phyloP scores from a whole-genome alignment of 345 rosid species.

The Salix suchowensis region DNA sequence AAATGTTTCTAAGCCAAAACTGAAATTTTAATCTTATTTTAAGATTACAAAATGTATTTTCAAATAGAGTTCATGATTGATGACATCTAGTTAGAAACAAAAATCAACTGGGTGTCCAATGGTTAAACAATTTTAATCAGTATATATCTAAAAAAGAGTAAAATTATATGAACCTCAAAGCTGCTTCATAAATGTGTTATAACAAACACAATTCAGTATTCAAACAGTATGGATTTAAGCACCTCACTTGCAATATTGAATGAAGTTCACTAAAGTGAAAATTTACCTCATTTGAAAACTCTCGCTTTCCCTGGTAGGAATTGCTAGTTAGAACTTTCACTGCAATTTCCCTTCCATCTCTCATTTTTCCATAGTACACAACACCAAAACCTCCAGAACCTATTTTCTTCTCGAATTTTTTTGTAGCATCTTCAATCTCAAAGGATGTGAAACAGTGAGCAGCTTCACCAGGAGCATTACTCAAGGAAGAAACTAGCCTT shows the following conservation, averaged over 20 bases:
- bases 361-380: constrained; percentile 77
- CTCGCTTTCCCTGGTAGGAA: constrained; percentile 90
- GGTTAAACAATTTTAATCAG: not conserved
- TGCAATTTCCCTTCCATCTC: constrained; percentile 90
- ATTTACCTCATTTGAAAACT: constrained; percentile 88
- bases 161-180: not conserved
- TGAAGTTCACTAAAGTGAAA: not conserved
- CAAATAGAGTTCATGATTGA: not conserved
- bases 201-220: not conserved
- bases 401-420: constrained; percentile 67
- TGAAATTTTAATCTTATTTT: not conserved
- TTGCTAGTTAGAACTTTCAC: constrained; percentile 77
- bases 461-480: constrained; percentile 63
- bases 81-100: not conserved
- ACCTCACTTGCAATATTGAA: not conserved
- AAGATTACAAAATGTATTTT: not conserved
- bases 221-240: not conserved
- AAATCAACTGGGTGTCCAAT: not conserved
- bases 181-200: not conserved
- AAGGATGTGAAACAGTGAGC: constrained; percentile 72
- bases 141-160: not conserved
- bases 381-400: constrained; percentile 99
- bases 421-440: constrained; percentile 85
- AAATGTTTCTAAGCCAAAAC: not conserved
- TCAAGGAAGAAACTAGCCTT: constrained; percentile 50